These are phyloP conservation scores for Cryptococcus sp. DNA, from an alignment of 1,284 basidiomycete species.

Conservation along the genomic window DNA sequence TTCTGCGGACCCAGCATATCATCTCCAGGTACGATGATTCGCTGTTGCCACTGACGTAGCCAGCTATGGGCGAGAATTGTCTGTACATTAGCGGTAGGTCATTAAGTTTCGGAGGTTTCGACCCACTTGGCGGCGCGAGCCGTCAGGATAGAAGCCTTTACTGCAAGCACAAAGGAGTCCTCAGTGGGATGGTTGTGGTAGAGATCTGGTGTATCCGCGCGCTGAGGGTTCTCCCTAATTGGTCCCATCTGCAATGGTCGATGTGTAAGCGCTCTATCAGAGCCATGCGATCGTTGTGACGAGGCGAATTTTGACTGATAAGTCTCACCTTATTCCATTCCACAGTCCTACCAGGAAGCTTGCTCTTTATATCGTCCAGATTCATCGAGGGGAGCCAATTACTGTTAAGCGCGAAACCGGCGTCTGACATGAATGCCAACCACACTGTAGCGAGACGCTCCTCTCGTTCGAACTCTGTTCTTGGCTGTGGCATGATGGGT, in stretches of 20 bases:
- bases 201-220: constrained; percentile 28
- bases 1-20: constrained; percentile 21
- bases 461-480: constrained; percentile 34
- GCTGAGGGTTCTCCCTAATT: constrained; percentile 38
- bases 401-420: constrained; percentile 35
- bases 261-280: too few relatives aligned
- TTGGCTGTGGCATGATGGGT: constrained; percentile 26
- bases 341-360: constrained; percentile 30
- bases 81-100: background rate
- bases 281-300: too few relatives aligned
- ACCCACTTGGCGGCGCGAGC: constrained; percentile 20
- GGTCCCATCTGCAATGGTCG: constrained; percentile 4
- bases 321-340: constrained; percentile 27
- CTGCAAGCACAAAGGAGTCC: constrained; percentile 39
- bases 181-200: constrained; percentile 36
- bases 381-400: constrained; percentile 33
- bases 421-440: constrained; percentile 39
- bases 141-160: constrained; percentile 38
- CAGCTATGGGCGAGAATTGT: constrained; percentile 16
- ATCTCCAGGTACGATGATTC: constrained; percentile 33
- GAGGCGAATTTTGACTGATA: background rate
- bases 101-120: too few relatives aligned
- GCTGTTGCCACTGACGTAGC: constrained; percentile 42
- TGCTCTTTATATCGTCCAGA: constrained; percentile 26
- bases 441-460: constrained; percentile 42